A percentile compares a stretch with the other conserved stretches of the same genome.
Conservation (phyloP, 148 eudicot genomes). For the Chenopodium berlandieri region DNA sequence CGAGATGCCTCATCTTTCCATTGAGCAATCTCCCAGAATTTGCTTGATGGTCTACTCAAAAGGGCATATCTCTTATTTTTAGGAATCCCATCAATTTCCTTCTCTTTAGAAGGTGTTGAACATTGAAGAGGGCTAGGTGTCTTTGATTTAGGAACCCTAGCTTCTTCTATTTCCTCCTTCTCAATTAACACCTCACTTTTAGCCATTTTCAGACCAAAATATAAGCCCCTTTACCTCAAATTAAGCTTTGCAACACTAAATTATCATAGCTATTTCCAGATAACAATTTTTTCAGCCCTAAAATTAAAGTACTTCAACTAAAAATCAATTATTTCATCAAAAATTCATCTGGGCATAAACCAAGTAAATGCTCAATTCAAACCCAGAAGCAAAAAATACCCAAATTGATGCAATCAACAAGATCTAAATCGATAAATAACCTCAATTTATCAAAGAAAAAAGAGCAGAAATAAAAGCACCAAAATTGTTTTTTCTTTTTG, state of each 20-base stretch:
- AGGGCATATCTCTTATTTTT: conserved; percentile 31
- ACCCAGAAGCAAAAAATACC: conserved; percentile 12
- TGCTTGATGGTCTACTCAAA: conserved; percentile 42
- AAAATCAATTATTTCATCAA: not conserved
- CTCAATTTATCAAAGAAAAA: not conserved
- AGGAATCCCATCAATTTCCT: conserved; percentile 28
- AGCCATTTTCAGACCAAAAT: conserved; percentile 32
- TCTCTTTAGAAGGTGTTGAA: conserved; percentile 43
- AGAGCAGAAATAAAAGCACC: not conserved
- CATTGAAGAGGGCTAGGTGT: conserved; percentile 37
- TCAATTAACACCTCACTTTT: conserved; percentile 34
- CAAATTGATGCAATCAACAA: conserved; percentile 16
- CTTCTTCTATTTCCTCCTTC: conserved; percentile 40
- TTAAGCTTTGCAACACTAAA: not conserved
- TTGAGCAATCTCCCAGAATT: conserved; percentile 62
- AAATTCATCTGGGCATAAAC: not conserved
- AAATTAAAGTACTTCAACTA: not conserved
- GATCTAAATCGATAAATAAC: not conserved
- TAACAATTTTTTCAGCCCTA: not conserved
- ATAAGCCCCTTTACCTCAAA: conserved; percentile 17
- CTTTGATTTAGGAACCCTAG: conserved; percentile 32
- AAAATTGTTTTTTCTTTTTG: not conserved
- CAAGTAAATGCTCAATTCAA: not conserved
- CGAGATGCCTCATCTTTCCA: conserved; percentile 69
- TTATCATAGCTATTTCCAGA: not conserved